Base-by-base conservation (phyloP, 139 green algal species). In the Mesostigma viride region DNA sequence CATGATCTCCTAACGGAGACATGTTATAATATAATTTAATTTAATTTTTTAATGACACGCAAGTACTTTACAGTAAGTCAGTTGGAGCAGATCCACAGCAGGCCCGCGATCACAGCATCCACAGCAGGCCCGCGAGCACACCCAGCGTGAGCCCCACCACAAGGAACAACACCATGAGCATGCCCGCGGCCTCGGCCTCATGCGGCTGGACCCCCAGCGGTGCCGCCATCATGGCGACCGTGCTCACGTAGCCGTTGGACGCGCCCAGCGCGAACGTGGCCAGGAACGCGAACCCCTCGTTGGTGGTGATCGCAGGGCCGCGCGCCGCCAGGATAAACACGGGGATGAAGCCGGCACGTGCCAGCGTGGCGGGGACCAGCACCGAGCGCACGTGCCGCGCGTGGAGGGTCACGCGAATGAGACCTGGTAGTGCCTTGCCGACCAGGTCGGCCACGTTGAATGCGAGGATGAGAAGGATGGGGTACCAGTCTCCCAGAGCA, bases 401-500 rank as follows among this genome's bases (percentile, higher is more conserved):
- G n/a, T n/a, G n/a, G n/a, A n/a, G n/a, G n/a, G n/a, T n/a, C n/a
- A n/a, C n/a, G n/a, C n/a, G n/a, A n/a, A n/a, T n/a, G n/a, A n/a
- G n/a, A n/a, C n/a, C n/a, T n/a, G 84, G 82, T 28, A 80, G 20
- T 8, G 62, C 69, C 76, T 90, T 91, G 47, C 87, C 85, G 20
- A 69, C 44, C 6, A 85, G 60, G 80, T 95, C 88, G 0, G 65
- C 71, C 0, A 79, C 11, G 62, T 94, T 95, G 80, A 88, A 95
- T 1, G 58, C 34, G 5, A 78, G 76, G 62, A 95, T 82, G 1
- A 77, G 51, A 5, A 91, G 56, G 8, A 96, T 67, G 1, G 87
- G 76, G 74, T 95, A 96, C 90, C 90, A 96, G 59, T 74, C 69
- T 1, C 85, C 87, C 31, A 95, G 67, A 30, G 46, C 8, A 2